Base-by-base conservation (phyloP, 2,329 filamentous ascomycete species). In the Cytospora leucostoma region DNA sequence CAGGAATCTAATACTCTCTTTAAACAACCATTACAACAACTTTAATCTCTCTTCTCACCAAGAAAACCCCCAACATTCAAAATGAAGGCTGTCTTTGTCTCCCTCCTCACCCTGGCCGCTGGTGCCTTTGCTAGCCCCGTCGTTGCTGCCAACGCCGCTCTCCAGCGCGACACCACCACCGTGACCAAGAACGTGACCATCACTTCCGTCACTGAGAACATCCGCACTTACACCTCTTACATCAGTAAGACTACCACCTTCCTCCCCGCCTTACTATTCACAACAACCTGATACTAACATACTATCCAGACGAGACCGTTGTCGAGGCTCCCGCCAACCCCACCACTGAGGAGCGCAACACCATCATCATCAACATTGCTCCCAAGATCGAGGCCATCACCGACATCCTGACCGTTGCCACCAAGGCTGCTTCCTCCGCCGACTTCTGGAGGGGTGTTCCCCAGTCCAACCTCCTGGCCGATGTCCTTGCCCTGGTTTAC, bases 341-440 rank as follows among this genome's bases (percentile, higher is more conserved):
- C 17, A 60, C 64, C 53, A 4, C 62, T 4, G 52, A 58, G 13
- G 61, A 67, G 40, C 67, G 70, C 59, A 69, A 56, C 47, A 61
- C 66, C 21, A 68, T 69, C n/a, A 67, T 69, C 50, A 58, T 64
- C 40, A 62, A 64, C 21, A 56, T 72, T 12, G 66, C 65, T 32
- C 69, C 70, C 37, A 61, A 71, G 54, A 66, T 72, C 19, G 66
- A 71, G 55, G 70, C 64, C 56, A 68, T 72, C 68, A 71, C 68
- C 52, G 67, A 66, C 19, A 67, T 68, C 27, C 68, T 72, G 32
- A 60, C 54, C 15, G 37, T 59, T 1, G 70, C 69, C 61, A 70
- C 68, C 65, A 66, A 67, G 59, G 59, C 64, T 17, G 50, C 70
- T 8, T 65, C 70, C 65, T 69, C 68, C 64, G 57, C 65, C 56